Evolutionary conservation across 2,329 filamentous ascomycete genomes (phyloP).

Genomic region (Tolypocladium sp.): DNA sequence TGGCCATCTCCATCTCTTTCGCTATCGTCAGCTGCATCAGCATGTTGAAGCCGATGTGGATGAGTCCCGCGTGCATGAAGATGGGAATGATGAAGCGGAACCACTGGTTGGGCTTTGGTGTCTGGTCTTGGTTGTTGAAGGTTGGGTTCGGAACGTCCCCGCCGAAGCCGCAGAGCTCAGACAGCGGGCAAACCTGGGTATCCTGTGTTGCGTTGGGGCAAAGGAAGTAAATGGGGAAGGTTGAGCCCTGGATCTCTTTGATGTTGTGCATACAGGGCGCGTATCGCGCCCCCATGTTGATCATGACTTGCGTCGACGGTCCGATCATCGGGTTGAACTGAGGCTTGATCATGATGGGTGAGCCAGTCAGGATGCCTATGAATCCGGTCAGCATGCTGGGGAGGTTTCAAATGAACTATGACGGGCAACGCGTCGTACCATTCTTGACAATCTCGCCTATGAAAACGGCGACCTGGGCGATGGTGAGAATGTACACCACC

Average conservation of each 20-base stretch:
- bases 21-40: slow-evolving; percentile 83
- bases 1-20: slow-evolving; percentile 83
- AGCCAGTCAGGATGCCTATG: slow-evolving; percentile 64
- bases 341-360: slow-evolving; percentile 70
- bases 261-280: slow-evolving; percentile 91
- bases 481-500: slow-evolving; percentile 72
- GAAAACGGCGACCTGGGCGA: slow-evolving; percentile 75
- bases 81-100: slow-evolving; percentile 93
- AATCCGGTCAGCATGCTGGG: slow-evolving; percentile 1
- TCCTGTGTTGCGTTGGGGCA: slow-evolving; percentile 72
- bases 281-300: slow-evolving; percentile 94
- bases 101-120: slow-evolving; percentile 79
- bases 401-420: neutral
- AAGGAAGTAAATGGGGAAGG: slow-evolving; percentile 49
- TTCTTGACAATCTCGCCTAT: slow-evolving; percentile 81
- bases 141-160: slow-evolving; percentile 56
- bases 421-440: slow-evolving; percentile 41
- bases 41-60: slow-evolving; percentile 95
- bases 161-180: slow-evolving; percentile 74
- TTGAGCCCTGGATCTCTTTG: slow-evolving; percentile 48
- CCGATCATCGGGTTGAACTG: slow-evolving; percentile 96
- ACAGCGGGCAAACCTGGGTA: slow-evolving; percentile 58
- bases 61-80: slow-evolving; percentile 86
- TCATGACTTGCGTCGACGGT: slow-evolving; percentile 79
- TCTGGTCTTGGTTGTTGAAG: slow-evolving; percentile 40